These are phyloP conservation scores for Cladosporium phlei DNA, from an alignment of 2,329 filamentous ascomycete species.

Conservation along the genomic window DNA sequence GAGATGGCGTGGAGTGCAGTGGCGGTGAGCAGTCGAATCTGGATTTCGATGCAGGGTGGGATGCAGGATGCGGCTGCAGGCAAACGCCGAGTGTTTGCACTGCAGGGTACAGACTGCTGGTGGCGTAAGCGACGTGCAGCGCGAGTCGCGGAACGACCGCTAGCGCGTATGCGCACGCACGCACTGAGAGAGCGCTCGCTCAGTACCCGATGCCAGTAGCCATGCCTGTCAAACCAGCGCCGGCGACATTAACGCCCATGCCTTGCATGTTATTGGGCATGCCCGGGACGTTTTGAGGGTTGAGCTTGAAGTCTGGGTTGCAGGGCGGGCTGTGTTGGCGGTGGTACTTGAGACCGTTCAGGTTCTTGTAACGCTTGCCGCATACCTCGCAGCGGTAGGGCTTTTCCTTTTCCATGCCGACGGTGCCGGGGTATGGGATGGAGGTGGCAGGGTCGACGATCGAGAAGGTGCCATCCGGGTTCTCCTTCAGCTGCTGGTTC, in stretches of 20 bases:
- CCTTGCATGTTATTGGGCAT: slow-evolving; percentile 38
- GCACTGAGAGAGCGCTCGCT: no score
- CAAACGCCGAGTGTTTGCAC: slow-evolving; percentile 18
- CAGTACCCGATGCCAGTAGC: slow-evolving; percentile 36
- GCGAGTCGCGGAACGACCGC: slow-evolving; percentile 8
- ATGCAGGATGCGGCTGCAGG: slow-evolving; percentile 7
- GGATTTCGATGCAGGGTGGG: background rate
- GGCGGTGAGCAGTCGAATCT: slow-evolving; percentile 12
- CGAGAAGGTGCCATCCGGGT: slow-evolving; percentile 93
- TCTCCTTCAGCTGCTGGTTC: slow-evolving; percentile 93
- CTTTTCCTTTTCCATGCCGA: slow-evolving; percentile 99
- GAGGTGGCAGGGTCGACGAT: slow-evolving; percentile 97
- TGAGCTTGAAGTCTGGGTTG: slow-evolving; percentile 71
- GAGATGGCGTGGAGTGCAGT: background rate
- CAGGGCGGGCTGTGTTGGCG: slow-evolving; percentile 71
- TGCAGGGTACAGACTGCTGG: slow-evolving; percentile 16
- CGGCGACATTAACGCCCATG: slow-evolving; percentile 47
- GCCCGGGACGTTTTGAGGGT: slow-evolving; percentile 29
- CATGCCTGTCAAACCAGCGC: slow-evolving; percentile 49
- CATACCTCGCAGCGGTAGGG: slow-evolving; percentile 96
- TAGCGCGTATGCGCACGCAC: slow-evolving; percentile 13
- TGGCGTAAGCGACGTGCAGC: slow-evolving; percentile 1
- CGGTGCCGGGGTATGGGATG: slow-evolving; percentile 86
- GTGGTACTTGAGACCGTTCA: slow-evolving; percentile 96
- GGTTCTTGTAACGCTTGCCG: slow-evolving; percentile 97